Evolutionary conservation across 345 rosid species (phyloP).

Genomic region (Viola odorata): DNA sequence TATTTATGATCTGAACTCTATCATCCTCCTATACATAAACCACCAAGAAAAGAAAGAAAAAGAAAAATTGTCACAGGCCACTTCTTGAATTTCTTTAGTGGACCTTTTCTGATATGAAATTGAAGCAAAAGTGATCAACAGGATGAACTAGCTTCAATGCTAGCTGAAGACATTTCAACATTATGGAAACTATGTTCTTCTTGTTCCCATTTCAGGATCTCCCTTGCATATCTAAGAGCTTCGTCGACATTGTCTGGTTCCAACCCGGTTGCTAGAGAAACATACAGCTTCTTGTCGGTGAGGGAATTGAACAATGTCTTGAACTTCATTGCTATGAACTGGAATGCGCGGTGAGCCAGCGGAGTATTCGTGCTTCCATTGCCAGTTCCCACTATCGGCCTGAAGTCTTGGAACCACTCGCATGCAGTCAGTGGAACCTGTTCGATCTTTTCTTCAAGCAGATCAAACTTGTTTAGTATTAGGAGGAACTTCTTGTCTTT

Average conservation of each 20-base stretch:
- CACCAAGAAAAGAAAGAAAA: background rate
- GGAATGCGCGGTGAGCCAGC: constrained; percentile 59
- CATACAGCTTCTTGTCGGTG: constrained; percentile 55
- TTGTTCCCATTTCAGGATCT: constrained; percentile 53
- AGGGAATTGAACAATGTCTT: constrained; percentile 52
- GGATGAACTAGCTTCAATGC: constrained; percentile 50
- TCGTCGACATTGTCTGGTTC: constrained; percentile 56
- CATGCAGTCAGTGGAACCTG: constrained; percentile 51
- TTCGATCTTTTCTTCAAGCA: constrained; percentile 65
- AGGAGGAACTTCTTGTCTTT: constrained; percentile 70
- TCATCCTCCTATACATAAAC: background rate
- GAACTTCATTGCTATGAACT: constrained; percentile 65
- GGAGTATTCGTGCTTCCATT: constrained; percentile 32
- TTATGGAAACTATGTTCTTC: constrained; percentile 26
- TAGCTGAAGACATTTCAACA: constrained; percentile 37
- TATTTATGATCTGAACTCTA: background rate
- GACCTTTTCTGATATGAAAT: background rate
- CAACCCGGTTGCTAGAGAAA: constrained; percentile 42
- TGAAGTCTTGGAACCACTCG: constrained; percentile 77
- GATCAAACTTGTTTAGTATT: constrained; percentile 70
- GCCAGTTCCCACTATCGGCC: constrained; percentile 45
- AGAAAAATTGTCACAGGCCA: too few species aligned
- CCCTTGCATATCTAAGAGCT: constrained; percentile 55
- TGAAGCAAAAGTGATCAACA: constrained; percentile 16
- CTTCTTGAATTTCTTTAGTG: background rate